These are phyloP conservation scores for Rosa persica DNA, from an alignment of 306 rosid species.

Conservation along the genomic window DNA sequence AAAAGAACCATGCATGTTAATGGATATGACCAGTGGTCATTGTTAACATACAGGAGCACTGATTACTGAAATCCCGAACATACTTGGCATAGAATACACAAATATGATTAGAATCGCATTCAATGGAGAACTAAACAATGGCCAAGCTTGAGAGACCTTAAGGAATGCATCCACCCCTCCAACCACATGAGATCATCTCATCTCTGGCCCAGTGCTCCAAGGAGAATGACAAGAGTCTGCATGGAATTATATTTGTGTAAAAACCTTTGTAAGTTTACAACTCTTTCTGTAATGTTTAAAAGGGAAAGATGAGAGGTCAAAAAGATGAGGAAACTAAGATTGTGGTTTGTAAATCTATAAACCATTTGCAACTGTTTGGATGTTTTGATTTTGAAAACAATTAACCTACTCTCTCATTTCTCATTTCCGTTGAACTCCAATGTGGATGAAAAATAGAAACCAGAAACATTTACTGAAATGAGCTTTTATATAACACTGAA, in stretches of 20 bases:
- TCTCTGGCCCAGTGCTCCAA: constrained; percentile 66
- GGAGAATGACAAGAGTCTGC: constrained; percentile 43
- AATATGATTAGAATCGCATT: neutral
- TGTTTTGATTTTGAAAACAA: neutral
- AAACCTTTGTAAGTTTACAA: constrained; percentile 15
- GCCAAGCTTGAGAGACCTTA: constrained; percentile 76
- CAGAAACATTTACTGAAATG: neutral
- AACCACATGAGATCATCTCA: constrained; percentile 60
- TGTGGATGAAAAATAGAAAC: neutral
- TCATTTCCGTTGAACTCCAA: neutral
- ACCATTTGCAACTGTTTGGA: neutral
- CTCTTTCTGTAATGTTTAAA: neutral
- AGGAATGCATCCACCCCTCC: constrained; percentile 68
- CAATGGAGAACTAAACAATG: constrained; percentile 58
- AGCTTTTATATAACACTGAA: neutral
- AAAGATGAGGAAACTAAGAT: neutral
- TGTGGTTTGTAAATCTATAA: neutral
- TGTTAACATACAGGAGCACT: neutral
- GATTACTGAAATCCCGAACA: neutral
- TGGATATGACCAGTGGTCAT: neutral
- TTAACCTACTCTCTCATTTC: neutral
- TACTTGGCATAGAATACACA: neutral
- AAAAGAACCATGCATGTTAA: too few species aligned
- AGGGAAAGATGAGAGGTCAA: neutral
- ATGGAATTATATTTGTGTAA: constrained; percentile 20